These are phyloP conservation scores for Nicotiana sylvestris DNA, from an alignment of 257 asterid genomes.

Conservation along the genomic window DNA sequence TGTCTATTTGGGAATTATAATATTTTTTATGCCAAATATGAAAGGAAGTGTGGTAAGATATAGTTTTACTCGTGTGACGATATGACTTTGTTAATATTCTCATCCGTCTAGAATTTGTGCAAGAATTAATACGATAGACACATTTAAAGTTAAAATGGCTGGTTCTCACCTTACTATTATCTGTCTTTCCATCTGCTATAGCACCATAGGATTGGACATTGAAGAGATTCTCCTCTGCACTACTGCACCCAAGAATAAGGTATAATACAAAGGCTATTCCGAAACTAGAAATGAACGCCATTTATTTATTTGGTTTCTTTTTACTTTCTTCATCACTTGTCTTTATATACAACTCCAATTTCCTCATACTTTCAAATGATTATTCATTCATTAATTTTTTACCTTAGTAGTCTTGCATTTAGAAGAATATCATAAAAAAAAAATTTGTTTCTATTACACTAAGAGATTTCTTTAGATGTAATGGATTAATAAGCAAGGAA, in stretches of 20 bases:
- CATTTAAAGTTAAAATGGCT: background rate
- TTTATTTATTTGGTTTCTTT: background rate
- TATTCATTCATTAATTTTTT: background rate
- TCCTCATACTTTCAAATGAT: background rate
- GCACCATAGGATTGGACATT: constrained; percentile 1
- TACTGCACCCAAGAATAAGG: background rate
- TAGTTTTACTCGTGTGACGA: background rate
- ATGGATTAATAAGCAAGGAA: background rate
- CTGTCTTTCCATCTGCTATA: constrained; percentile 2
- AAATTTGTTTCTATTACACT: background rate
- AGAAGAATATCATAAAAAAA: background rate
- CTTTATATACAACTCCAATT: background rate
- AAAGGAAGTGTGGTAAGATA: background rate
- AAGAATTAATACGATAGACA: background rate
- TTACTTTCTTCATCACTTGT: background rate
- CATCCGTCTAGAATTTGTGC: background rate
- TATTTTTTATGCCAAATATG: no score
- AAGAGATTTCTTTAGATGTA: background rate
- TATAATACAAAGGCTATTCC: background rate
- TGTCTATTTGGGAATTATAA: background rate
- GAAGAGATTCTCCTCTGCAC: background rate
- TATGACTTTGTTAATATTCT: background rate
- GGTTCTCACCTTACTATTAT: background rate
- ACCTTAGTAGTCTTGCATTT: no score
- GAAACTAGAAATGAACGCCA: background rate